Evolutionary conservation across 345 rosid genomes (phyloP).

Genomic region (Populus pruinosa): DNA sequence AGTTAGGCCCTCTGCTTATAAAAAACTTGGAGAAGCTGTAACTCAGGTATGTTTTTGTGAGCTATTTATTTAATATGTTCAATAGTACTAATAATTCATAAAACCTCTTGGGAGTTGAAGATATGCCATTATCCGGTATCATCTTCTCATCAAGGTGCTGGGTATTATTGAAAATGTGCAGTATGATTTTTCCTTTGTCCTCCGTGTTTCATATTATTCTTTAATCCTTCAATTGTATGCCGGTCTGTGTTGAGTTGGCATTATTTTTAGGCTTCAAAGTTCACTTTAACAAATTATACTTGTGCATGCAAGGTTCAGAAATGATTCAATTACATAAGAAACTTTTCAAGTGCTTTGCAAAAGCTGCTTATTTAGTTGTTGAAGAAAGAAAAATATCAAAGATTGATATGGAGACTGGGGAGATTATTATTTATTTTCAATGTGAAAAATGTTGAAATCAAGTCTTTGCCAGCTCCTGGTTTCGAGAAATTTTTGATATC

Average conservation of each 20-base stretch:
- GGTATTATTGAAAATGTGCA: background rate
- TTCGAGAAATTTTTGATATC: background rate
- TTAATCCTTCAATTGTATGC: background rate
- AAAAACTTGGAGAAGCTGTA: constrained; percentile 51
- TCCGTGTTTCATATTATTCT: background rate
- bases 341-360: background rate
- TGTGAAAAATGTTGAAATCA: too few species aligned
- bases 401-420: background rate
- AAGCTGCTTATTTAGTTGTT: background rate
- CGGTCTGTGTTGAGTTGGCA: background rate
- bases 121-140: background rate
- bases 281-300: background rate
- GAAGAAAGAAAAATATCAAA: background rate
- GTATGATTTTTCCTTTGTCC: background rate
- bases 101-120: background rate
- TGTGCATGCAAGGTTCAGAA: background rate
- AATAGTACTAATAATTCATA: background rate
- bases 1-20: constrained; percentile 30
- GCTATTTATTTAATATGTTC: background rate
- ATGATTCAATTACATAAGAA: background rate
- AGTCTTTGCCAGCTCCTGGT: too few species aligned
- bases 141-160: background rate
- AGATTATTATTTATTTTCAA: too few species aligned
- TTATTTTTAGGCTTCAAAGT: background rate
- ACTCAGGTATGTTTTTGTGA: constrained; percentile 49